Base-by-base conservation (phyloP, 306 rosid species). In the Pyrus betulifolia region DNA sequence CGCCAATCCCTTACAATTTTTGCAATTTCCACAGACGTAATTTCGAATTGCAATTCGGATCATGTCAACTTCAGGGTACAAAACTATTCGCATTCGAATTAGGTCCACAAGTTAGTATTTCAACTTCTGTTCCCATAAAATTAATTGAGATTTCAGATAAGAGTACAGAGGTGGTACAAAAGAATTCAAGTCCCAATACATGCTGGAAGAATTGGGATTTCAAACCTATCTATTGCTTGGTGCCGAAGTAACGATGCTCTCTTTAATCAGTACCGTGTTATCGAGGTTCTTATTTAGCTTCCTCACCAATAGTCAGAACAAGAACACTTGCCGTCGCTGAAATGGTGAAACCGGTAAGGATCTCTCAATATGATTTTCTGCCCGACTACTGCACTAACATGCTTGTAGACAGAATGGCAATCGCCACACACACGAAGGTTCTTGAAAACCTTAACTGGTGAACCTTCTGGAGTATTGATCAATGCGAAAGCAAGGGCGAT, bases 391-490 rank as follows among this genome's bases (percentile, higher is more conserved):
- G 86, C 68, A 81, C 95, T 89, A 45, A 82, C 92, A 81, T 83
- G 85, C 84, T 90, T 90, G 86, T 84, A 91, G 78, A 92, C 91
- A 79, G 97, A 87, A 86, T 94, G 98, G 64, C 98, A 91, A 82
- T 94, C 98, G 51, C 93, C 96, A 79, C 98, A 94, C 54, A 94
- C 93, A 67, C 97, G 96, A 54, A 94, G 89, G 82, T 94, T 94
- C 89, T 94, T 94, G 81, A 90, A 94, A 70, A 94, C 84, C 82
- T 87, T 87, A 61, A 94, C 61, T 23, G 92, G 83, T 14, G 89
- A 83, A 75, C 89, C 86, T 84, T 86, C 79, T 30, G 97, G 87
- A 57, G 89, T 77, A 71, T 73, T 86, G 83, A 92, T 84, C 89
- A 92, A 85, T 40, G 90, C 97, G 42, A 81, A 94, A 42, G 96